Conservation (phyloP, 495 filamentous ascomycete species). For the Aspergillus baeticus region DNA sequence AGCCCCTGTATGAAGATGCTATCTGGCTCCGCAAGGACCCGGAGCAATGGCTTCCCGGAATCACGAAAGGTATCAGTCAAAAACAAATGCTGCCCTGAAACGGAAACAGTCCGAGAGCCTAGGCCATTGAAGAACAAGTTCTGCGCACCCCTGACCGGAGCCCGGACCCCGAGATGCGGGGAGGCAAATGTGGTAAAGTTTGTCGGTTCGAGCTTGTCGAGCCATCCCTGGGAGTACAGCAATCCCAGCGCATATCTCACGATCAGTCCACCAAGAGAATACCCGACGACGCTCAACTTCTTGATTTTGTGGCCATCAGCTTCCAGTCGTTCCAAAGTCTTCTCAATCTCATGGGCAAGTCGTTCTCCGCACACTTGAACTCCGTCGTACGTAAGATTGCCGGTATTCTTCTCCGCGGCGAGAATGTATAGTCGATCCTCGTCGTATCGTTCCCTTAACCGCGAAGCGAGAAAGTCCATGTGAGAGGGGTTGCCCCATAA, state of each 20-base stretch:
- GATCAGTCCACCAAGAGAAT: constrained; percentile 85
- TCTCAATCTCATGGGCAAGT: constrained; percentile 83
- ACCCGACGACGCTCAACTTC: constrained; percentile 85
- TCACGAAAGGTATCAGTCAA: constrained; percentile 80
- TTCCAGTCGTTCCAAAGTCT: constrained; percentile 66
- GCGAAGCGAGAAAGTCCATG: constrained; percentile 66
- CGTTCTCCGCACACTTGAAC: constrained; percentile 90
- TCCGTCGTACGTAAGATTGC: constrained; percentile 89
- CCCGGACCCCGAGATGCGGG: constrained; percentile 83
- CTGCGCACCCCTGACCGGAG: constrained; percentile 65
- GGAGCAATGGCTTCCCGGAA: constrained; percentile 74
- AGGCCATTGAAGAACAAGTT: constrained; percentile 77
- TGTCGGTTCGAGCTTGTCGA: constrained; percentile 76
- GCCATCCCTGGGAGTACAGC: constrained; percentile 72
- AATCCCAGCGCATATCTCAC: constrained; percentile 85
- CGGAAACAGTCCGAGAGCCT: constrained; percentile 71
- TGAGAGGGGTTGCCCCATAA: constrained; percentile 93
- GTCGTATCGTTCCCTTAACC: constrained; percentile 62
- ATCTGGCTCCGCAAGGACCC: constrained; percentile 76
- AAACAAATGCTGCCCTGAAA: constrained; percentile 85
- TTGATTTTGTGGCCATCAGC: constrained; percentile 65
- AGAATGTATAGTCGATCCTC: constrained; percentile 70
- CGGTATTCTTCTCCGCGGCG: constrained; percentile 73
- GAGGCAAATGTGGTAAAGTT: constrained; percentile 94
- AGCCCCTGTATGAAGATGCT: constrained; percentile 86